phyloP scores from a whole-genome alignment of 495 filamentous ascomycete species.

The Neurospora sp. region DNA sequence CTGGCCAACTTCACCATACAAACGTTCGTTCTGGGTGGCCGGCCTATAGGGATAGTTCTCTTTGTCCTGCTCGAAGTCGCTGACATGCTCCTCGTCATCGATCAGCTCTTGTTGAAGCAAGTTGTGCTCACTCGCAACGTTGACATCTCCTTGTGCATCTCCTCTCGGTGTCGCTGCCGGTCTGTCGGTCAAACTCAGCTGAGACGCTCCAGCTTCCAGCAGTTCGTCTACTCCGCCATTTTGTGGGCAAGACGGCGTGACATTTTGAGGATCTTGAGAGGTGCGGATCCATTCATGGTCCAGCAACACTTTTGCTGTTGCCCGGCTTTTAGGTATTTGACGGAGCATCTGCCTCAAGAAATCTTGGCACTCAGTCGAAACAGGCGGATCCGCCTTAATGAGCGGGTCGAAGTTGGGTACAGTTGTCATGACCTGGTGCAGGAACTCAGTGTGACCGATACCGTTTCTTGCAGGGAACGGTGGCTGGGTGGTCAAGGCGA shows the following conservation, averaged over 20 bases:
- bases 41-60: constrained; percentile 31
- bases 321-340: constrained; percentile 55
- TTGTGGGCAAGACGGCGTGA: constrained; percentile 31
- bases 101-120: constrained; percentile 35
- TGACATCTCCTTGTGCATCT: constrained; percentile 1
- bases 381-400: constrained; percentile 21
- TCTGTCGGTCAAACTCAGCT: constrained; percentile 50
- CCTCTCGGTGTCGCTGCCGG: constrained; percentile 4
- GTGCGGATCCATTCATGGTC: constrained; percentile 57
- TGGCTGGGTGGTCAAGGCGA: constrained; percentile 59
- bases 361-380: constrained; percentile 57
- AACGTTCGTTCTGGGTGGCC: constrained; percentile 34
- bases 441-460: constrained; percentile 48
- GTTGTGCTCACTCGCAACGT: constrained; percentile 18
- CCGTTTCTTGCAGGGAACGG: constrained; percentile 62
- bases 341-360: constrained; percentile 71
- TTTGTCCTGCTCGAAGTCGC: constrained; percentile 29
- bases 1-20: constrained; percentile 74
- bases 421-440: constrained; percentile 73
- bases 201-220: constrained; percentile 48
- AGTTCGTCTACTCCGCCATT: constrained; percentile 35
- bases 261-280: constrained; percentile 20
- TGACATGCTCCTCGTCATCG: constrained; percentile 19
- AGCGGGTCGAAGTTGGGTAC: constrained; percentile 54
- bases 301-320: constrained; percentile 53